Percentiles rank a stretch among this genome's conserved stretches.
These are phyloP conservation scores for Aspergillus candidus DNA, from an alignment of 2,329 filamentous ascomycete species.

Conservation along the genomic window DNA sequence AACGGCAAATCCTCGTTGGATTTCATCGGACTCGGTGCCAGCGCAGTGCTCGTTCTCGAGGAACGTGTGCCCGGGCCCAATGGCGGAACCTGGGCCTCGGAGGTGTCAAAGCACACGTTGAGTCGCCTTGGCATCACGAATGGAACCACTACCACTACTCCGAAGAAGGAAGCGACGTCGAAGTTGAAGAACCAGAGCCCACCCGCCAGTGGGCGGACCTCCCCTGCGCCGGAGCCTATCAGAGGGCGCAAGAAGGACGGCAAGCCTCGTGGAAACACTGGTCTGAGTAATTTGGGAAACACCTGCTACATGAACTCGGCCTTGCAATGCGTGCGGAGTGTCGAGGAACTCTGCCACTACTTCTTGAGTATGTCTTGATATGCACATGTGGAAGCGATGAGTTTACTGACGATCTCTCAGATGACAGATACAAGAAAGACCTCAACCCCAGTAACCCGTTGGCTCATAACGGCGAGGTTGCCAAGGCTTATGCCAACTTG, in stretches of 20 bases:
- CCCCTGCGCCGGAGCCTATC: conserved; percentile 62
- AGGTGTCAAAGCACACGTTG: conserved; percentile 38
- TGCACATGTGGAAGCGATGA: background rate
- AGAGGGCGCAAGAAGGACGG: conserved; percentile 64
- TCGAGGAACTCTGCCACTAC: conserved; percentile 88
- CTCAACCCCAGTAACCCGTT: conserved; percentile 81
- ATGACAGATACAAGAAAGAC: conserved; percentile 66
- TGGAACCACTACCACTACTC: conserved; percentile 17
- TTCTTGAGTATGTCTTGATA: conserved; percentile 54
- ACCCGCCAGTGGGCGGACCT: conserved; percentile 57
- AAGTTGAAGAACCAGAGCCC: conserved; percentile 36
- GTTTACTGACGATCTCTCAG: conserved; percentile 22
- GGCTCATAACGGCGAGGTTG: conserved; percentile 78
- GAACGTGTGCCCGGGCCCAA: conserved; percentile 52
- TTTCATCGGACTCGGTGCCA: conserved; percentile 61
- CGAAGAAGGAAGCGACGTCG: conserved; percentile 26
- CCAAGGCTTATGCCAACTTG: conserved; percentile 72
- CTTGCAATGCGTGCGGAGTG: conserved; percentile 85
- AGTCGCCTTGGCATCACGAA: conserved; percentile 47
- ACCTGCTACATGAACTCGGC: conserved; percentile 99
- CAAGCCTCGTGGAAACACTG: conserved; percentile 68
- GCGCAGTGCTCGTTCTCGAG: conserved; percentile 76
- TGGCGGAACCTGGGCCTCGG: conserved; percentile 54
- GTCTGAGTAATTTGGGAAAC: conserved; percentile 85
- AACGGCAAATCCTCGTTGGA: conserved; percentile 66